Conservation (phyloP, 2,329 filamentous ascomycete species). For the Parascedosporium putredinis region DNA sequence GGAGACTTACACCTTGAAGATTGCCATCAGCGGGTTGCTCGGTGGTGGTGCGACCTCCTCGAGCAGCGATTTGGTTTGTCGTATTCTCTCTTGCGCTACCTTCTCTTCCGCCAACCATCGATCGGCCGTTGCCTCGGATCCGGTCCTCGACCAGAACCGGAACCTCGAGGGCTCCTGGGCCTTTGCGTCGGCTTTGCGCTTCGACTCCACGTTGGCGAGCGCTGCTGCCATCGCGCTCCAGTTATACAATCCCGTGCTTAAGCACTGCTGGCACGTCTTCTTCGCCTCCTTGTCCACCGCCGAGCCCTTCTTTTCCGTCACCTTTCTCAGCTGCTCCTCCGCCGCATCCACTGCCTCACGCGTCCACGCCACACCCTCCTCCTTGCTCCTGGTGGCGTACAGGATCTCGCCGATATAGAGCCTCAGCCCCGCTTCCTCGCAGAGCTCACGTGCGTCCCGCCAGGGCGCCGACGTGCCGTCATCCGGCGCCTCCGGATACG, state of each 20-base stretch:
- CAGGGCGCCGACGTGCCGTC: constrained; percentile 59
- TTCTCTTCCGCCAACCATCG: constrained; percentile 45
- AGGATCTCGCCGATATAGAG: constrained; percentile 91
- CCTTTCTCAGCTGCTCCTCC: constrained; percentile 50
- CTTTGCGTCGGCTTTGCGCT: constrained; percentile 20
- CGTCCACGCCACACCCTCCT: constrained; percentile 79
- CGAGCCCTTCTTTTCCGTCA: constrained; percentile 15
- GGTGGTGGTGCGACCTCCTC: constrained; percentile 33
- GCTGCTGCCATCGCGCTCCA: constrained; percentile 72
- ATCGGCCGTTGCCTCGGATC: constrained; percentile 20
- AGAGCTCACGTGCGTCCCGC: constrained; percentile 55
- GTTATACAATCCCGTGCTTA: constrained; percentile 65
- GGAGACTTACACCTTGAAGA: constrained; percentile 28
- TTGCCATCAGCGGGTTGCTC: constrained; percentile 19
- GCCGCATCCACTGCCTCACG: constrained; percentile 75
- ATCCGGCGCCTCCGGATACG: constrained; percentile 60
- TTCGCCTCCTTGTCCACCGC: constrained; percentile 18
- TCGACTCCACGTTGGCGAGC: constrained; percentile 43
- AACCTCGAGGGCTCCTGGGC: constrained; percentile 13
- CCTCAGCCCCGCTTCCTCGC: constrained; percentile 78
- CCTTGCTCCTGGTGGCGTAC: constrained; percentile 50
- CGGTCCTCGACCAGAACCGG: constrained; percentile 31
- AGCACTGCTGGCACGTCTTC: constrained; percentile 64
- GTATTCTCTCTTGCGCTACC: constrained; percentile 41
- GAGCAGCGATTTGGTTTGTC: constrained; percentile 40